Percentiles rank a stretch among this genome's conserved stretches.
These are phyloP conservation scores for Tulasnella sp. DNA, from an alignment of 768 basidiomycete genomes.

Conservation along the genomic window DNA sequence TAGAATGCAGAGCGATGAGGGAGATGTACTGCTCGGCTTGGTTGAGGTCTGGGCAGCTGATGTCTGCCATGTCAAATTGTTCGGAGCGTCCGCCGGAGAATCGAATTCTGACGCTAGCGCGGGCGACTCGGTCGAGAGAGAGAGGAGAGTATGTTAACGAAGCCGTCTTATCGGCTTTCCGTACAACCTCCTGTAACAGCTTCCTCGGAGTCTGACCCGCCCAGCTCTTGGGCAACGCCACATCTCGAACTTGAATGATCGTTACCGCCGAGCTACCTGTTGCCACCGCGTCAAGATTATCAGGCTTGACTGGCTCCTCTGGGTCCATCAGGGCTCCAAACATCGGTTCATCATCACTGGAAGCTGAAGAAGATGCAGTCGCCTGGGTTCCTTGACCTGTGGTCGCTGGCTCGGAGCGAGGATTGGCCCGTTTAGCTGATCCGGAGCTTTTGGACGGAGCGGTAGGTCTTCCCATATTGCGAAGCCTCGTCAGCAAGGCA, in stretches of 20 bases:
- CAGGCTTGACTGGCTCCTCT: slow-evolving; percentile 45
- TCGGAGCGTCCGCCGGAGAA: slow-evolving; percentile 51
- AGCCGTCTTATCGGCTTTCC: slow-evolving; percentile 62
- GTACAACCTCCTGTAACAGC: slow-evolving; percentile 54
- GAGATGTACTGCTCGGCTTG: slow-evolving; percentile 91
- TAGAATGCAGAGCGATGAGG: slow-evolving; percentile 68
- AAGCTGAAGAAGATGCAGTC: neutral
- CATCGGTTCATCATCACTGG: slow-evolving; percentile 34
- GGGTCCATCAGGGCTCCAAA: slow-evolving; percentile 62
- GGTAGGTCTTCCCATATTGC: slow-evolving; percentile 13
- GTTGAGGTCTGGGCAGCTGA: slow-evolving; percentile 61
- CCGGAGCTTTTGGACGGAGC: neutral
- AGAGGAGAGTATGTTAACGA: slow-evolving; percentile 53
- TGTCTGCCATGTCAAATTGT: slow-evolving; percentile 72
- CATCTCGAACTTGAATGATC: slow-evolving; percentile 43
- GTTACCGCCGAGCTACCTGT: slow-evolving; percentile 34
- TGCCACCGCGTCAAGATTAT: slow-evolving; percentile 18
- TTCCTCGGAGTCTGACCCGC: slow-evolving; percentile 71
- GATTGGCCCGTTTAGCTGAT: neutral
- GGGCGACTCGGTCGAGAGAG: slow-evolving; percentile 62
- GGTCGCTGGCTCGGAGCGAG: neutral
- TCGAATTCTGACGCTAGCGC: slow-evolving; percentile 57
- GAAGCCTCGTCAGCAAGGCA: slow-evolving; percentile 20
- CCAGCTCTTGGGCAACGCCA: slow-evolving; percentile 75
- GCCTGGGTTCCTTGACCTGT: neutral